Evolutionary conservation across 2,329 filamentous ascomycete genomes (phyloP), one percentile per base, ranked within the genome.

Genomic region (Cercospora beticola): DNA sequence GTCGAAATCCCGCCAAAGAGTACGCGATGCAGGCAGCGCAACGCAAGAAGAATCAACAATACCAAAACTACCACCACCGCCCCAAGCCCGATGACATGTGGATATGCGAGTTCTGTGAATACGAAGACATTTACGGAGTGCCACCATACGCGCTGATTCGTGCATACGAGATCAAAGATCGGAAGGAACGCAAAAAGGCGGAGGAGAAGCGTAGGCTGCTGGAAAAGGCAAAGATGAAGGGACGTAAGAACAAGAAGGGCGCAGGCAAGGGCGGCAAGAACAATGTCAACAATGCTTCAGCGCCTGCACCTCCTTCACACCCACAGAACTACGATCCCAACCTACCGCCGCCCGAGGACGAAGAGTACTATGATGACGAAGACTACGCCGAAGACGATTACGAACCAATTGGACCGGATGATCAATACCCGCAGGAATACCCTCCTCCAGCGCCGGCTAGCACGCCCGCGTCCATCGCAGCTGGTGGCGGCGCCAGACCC

Each of bases 61-160:
- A 91, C 72, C 86, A 88, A 66, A 96, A 95, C 78, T 88, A 88
- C 70, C 89, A 91, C 74, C 89, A 92, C 75, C 90, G 92, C 1
- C 91, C 91, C 0, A 83, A 81, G 18, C 78, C 83, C 1, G 90
- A 92, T 72, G 92, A 97, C 70, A 87, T 93, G 62, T 98, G 94
- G 92, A 93, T 98, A 58, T 99, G 95, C 81, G 92, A 97, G 76
- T 98, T 98, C 78, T 99, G 95, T 83, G 95, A 99, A 80, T 99
- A 97, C 78, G 94, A 98, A 81, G 88, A 89, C 63, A 97, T 99
- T 61, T 98, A 97, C 78, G 94, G 94, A n/a, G 86, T 86, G 63
- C 92, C 92, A 2, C 95, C 95, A 0, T 86, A 88, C 74, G 93
- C 93, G 61, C 82, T 99, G 65, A 96, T 98, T 71, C 88, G 92